These are phyloP conservation scores for Synura sp. DNA, from an alignment of 352 stramenopile species.

Conservation along the genomic window DNA sequence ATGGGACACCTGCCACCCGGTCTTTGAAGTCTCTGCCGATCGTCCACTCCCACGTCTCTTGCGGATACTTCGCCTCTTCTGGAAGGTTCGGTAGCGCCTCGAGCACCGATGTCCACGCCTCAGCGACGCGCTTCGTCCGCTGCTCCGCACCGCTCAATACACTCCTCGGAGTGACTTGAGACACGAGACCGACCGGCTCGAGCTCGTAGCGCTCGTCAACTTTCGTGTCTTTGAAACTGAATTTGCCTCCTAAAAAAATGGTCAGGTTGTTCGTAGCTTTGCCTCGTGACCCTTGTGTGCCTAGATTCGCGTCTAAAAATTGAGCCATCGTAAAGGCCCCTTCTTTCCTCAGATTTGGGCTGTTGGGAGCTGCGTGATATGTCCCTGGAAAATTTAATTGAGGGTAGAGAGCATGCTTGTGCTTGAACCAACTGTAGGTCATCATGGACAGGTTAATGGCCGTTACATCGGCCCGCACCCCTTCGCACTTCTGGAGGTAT, in stretches of 20 bases:
- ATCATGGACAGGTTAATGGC: conserved; percentile 83
- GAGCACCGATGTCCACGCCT: conserved; percentile 30
- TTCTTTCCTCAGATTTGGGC: conserved; percentile 37
- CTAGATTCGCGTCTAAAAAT: conserved; percentile 57
- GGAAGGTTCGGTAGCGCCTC: conserved; percentile 46
- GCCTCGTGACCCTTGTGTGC: too few species aligned
- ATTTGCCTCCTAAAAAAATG: conserved; percentile 73
- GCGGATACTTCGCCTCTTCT: conserved; percentile 61
- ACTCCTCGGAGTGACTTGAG: conserved; percentile 26
- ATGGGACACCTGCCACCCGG: conserved; percentile 4
- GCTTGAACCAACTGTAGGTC: conserved; percentile 69
- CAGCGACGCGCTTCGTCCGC: conserved; percentile 1
- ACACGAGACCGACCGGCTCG: conserved; percentile 55
- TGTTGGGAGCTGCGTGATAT: conserved; percentile 46
- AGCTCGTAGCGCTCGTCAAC: conserved; percentile 59
- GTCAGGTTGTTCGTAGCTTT: conserved; percentile 43
- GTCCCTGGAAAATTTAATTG: conserved; percentile 63
- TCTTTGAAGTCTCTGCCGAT: conserved; percentile 59
- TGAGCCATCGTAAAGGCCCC: conserved; percentile 57
- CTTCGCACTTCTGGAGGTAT: conserved; percentile 82
- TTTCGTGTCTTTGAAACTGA: conserved; percentile 63
- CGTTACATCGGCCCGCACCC: conserved; percentile 65
- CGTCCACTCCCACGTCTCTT: conserved; percentile 86
- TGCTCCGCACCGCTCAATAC: not conserved
- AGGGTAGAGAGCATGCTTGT: conserved; percentile 62